Conservation (phyloP, 1,284 basidiomycete genomes). For the Apiotrichum veenhuisii region DNA sequence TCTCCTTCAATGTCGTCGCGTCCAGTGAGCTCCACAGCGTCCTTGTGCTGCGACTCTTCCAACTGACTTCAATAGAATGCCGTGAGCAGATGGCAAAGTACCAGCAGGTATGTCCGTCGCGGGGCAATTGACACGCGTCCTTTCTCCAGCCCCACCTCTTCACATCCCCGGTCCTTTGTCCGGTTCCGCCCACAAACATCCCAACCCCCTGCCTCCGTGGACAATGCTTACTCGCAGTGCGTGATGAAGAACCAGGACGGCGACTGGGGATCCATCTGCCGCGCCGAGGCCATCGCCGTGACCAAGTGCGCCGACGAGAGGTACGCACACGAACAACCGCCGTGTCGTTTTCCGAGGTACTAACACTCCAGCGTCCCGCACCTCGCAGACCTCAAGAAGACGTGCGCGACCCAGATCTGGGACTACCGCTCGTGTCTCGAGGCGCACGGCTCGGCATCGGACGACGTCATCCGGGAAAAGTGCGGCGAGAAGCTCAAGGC, state of each 20-base stretch:
- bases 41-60: background rate
- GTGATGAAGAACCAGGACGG: constrained; percentile 39
- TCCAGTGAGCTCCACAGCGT: constrained; percentile 43
- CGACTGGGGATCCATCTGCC: constrained; percentile 43
- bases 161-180: no score
- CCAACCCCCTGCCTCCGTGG: no score
- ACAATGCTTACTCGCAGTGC: constrained; percentile 28
- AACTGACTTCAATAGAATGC: constrained; percentile 33
- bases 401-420: constrained; percentile 35
- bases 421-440: constrained; percentile 42
- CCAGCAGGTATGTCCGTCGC: constrained; percentile 33
- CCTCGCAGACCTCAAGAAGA: constrained; percentile 38
- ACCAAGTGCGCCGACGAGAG: constrained; percentile 43
- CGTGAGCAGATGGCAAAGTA: constrained; percentile 46
- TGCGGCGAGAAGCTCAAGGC: constrained; percentile 37
- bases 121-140: background rate
- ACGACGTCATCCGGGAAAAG: constrained; percentile 31
- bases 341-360: background rate
- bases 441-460: constrained; percentile 25
- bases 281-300: constrained; percentile 35
- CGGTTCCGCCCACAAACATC: no score
- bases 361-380: constrained; percentile 37
- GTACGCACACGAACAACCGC: constrained; percentile 16
- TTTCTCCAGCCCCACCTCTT: no score
- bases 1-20: constrained; percentile 48